A percentile compares a stretch with the other conserved stretches of the same genome.
These are phyloP conservation scores for Sphaerostilbella broomeana DNA, from an alignment of 2,329 filamentous ascomycete species.

Conservation along the genomic window DNA sequence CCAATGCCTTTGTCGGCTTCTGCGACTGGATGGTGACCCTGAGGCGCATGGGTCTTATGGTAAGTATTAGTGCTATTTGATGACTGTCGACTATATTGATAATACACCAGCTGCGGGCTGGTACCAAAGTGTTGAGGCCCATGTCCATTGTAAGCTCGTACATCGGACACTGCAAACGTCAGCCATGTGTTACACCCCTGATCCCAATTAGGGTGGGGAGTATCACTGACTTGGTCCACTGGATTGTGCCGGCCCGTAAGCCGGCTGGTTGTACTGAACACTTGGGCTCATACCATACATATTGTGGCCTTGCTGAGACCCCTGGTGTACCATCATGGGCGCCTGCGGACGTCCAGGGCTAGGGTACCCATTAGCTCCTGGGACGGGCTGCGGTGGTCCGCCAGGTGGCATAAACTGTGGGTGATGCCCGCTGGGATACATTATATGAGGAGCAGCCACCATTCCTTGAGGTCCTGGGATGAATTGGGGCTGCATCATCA, in stretches of 20 bases:
- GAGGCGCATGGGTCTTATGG: constrained; percentile 44
- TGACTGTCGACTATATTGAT: constrained; percentile 55
- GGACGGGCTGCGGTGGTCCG: constrained; percentile 51
- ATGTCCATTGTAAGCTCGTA: constrained; percentile 53
- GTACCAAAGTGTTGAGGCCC: constrained; percentile 58
- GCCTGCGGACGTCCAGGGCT: constrained; percentile 75
- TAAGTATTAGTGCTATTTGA: constrained; percentile 49
- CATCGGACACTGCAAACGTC: constrained; percentile 50
- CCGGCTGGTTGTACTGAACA: constrained; percentile 68
- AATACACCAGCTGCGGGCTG: constrained; percentile 59
- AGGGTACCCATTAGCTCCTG: constrained; percentile 72
- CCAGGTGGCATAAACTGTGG: constrained; percentile 57
- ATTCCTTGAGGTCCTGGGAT: constrained; percentile 67
- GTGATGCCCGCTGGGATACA: constrained; percentile 65
- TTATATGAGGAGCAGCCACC: constrained; percentile 67
- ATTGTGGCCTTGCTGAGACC: constrained; percentile 83
- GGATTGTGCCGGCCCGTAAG: constrained; percentile 63
- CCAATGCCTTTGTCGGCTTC: constrained; percentile 30
- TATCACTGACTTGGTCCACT: constrained; percentile 61
- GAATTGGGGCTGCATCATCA: constrained; percentile 80
- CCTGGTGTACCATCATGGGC: constrained; percentile 91
- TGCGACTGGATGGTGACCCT: constrained; percentile 36
- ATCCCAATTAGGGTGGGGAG: constrained; percentile 7
- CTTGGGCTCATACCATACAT: constrained; percentile 71
- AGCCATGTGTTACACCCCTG: constrained; percentile 23